These are phyloP conservation scores for Huntiella omanensis DNA, from an alignment of 2,329 filamentous ascomycete species.

Conservation along the genomic window DNA sequence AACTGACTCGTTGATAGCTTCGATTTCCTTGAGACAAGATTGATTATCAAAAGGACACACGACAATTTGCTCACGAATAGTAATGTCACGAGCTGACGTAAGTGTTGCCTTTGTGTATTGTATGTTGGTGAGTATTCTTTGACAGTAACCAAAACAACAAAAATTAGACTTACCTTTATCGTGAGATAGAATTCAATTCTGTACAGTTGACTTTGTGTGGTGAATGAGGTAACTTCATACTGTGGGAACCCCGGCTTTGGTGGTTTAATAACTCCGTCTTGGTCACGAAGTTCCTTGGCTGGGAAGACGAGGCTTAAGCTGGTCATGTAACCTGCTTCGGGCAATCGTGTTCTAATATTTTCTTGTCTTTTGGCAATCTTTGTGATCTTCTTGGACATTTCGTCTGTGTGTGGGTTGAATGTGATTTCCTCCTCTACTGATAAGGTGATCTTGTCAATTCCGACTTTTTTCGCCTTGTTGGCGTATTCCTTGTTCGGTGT, in stretches of 20 bases:
- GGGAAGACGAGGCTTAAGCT: slow-evolving; percentile 85
- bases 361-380: slow-evolving; percentile 71
- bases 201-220: slow-evolving; percentile 82
- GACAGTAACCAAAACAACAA: background rate
- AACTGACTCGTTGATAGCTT: slow-evolving; percentile 64
- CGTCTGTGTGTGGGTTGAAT: slow-evolving; percentile 95
- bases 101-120: slow-evolving; percentile 22
- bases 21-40: slow-evolving; percentile 95
- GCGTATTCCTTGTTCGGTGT: slow-evolving; percentile 85
- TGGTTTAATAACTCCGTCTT: slow-evolving; percentile 70
- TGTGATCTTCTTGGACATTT: slow-evolving; percentile 78
- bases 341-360: slow-evolving; percentile 62
- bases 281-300: slow-evolving; percentile 68
- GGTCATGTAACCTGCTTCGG: slow-evolving; percentile 80
- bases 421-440: slow-evolving; percentile 94
- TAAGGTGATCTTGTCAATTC: slow-evolving; percentile 84
- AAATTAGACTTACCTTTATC: slow-evolving; percentile 52
- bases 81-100: slow-evolving; percentile 72
- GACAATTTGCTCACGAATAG: slow-evolving; percentile 77
- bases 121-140: background rate
- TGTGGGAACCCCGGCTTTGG: slow-evolving; percentile 75
- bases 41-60: slow-evolving; percentile 92
- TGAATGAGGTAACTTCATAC: slow-evolving; percentile 79
- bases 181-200: slow-evolving; percentile 96
- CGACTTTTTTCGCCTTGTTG: slow-evolving; percentile 75